phyloP scores from a whole-genome alignment of 768 basidiomycete genomes.

The Tylopilus subfusipes region DNA sequence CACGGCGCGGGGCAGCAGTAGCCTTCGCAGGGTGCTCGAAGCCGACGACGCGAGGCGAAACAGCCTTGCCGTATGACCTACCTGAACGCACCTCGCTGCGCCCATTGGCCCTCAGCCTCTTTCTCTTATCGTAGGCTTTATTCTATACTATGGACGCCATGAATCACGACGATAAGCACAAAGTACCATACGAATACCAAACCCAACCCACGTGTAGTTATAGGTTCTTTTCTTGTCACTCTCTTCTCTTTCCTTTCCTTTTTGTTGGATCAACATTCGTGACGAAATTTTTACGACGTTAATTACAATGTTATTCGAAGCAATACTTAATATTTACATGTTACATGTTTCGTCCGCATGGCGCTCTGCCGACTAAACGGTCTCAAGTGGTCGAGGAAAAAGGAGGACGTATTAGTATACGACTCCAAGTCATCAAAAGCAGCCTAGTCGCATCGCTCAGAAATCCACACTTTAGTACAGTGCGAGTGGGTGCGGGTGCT shows the following conservation, averaged over 20 bases:
- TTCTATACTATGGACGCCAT: slow-evolving; percentile 34
- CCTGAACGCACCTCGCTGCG: slow-evolving; percentile 15
- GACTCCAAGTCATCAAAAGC: not conserved
- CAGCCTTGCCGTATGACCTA: slow-evolving; percentile 59
- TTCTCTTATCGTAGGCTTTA: slow-evolving; percentile 28
- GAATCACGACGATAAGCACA: slow-evolving; percentile 10
- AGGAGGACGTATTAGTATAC: not conserved
- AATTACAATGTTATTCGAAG: slow-evolving; percentile 21
- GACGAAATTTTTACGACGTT: slow-evolving; percentile 28
- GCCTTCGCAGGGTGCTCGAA: slow-evolving; percentile 35
- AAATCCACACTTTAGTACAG: not conserved
- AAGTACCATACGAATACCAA: slow-evolving; percentile 25
- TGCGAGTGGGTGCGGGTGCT: slow-evolving; percentile 21
- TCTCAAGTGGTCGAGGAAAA: not conserved
- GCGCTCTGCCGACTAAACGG: not conserved
- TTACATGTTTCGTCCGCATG: not conserved
- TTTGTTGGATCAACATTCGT: slow-evolving; percentile 6
- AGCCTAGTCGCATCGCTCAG: not conserved
- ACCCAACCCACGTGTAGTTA: slow-evolving; percentile 26
- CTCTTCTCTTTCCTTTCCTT: not conserved
- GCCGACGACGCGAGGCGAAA: slow-evolving; percentile 58
- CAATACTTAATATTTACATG: slow-evolving; percentile 17
- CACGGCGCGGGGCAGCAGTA: slow-evolving; percentile 18
- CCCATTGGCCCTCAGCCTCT: not conserved
- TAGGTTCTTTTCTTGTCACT: slow-evolving; percentile 12